Conservation (phyloP, 768 basidiomycete genomes). For the Tephrocybe rancida region DNA sequence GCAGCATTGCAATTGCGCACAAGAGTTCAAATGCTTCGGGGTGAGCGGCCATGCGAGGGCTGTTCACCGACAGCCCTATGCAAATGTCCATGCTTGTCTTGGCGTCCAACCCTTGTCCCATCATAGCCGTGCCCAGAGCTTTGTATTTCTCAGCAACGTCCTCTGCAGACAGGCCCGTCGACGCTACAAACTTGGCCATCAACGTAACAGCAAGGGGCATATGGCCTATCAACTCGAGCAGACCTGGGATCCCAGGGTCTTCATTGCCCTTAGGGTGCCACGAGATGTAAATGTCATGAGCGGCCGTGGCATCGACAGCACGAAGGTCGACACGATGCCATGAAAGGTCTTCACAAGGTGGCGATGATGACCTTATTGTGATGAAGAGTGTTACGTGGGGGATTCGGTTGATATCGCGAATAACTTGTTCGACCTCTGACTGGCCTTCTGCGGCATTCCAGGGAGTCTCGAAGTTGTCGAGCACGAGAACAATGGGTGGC, state of each 20-base stretch:
- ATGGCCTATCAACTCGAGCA: too few relatives aligned
- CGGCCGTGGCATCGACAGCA: too few relatives aligned
- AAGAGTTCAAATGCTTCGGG: constrained; percentile 12
- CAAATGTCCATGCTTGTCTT: constrained; percentile 11
- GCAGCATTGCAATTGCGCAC: constrained; percentile 23
- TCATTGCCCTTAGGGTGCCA: constrained; percentile 17
- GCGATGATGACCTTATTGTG: too few relatives aligned
- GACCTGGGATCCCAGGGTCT: constrained; percentile 23
- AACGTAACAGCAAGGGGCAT: constrained; percentile 30
- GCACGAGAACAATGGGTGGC: constrained; percentile 20
- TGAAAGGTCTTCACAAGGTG: too few relatives aligned
- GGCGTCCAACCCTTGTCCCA: not conserved
- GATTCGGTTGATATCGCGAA: not conserved
- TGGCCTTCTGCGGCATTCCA: constrained; percentile 23
- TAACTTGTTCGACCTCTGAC: constrained; percentile 21
- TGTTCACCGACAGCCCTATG: constrained; percentile 11
- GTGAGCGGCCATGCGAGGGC: constrained; percentile 3
- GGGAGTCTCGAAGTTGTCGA: too few relatives aligned
- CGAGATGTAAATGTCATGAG: too few relatives aligned
- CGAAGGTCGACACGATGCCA: too few relatives aligned
- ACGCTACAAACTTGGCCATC: constrained; percentile 26
- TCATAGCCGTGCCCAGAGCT: too few relatives aligned
- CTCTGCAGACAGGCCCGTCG: not conserved
- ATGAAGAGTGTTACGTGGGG: too few relatives aligned
- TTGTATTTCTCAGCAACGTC: not conserved